Base-by-base conservation (phyloP, 106 monocot genomes). In the Dioscorea zingiberensis region DNA sequence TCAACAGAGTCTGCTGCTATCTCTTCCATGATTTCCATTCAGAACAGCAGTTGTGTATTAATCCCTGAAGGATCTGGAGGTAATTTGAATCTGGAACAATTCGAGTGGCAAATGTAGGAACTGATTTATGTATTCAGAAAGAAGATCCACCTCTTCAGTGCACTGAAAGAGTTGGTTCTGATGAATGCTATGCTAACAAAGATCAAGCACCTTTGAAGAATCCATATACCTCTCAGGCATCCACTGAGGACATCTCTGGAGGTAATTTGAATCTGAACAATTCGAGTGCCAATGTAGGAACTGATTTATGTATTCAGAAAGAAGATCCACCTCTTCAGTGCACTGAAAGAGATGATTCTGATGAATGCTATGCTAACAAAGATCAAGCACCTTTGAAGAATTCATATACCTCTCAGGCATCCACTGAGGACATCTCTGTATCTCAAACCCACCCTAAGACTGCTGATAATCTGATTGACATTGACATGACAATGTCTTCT, bases 61-160 rank as follows among this genome's bases (percentile, higher is more conserved):
- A 53, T 59, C 14, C 48, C 24, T 73, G 63, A 84, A 71, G 69
- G 45, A 57, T 54, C 71, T 73, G 46, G 3, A 14, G 30, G 49
- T 54, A 10, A n/a, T 59, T 44, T 47, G 29, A 63, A 22, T 58
- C 67, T 74, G n/a, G 7, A 47, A 3, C 63, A 49, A 67, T 28
- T 27, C 55, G 16, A 23, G 21, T 25, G 70, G 68, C 44, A n/a
- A 61, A 51, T 54, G 27, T 21, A 25, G 38, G 25, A 55, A 64
- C 46, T 64, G 63, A 78, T 44, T 26, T 23, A 9, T 46, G 55
- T 17, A 32, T 59, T 12, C 65, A 71, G 28, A 53, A 69, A 29
- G 64, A 65, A 9, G 59, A 19, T 67, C 5, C 46, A 59, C 54
- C 65, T 48, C 23, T 77, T 21, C 48, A n/a, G n/a, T n/a, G n/a